phyloP scores from a whole-genome alignment of 2,329 filamentous ascomycete species.

The Fonsecaea erecta region DNA sequence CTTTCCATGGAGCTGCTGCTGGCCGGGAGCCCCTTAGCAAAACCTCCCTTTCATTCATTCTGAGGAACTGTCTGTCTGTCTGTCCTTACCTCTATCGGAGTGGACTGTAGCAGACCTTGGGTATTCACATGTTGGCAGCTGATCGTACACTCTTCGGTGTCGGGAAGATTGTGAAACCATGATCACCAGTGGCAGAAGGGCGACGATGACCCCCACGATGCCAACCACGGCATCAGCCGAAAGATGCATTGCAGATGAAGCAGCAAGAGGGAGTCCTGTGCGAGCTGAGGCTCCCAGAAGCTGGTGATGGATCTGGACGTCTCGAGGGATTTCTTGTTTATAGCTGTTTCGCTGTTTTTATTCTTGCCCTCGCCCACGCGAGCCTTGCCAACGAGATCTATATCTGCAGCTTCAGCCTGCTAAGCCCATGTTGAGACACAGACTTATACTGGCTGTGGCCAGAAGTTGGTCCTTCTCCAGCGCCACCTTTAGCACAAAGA shows the following conservation, averaged over 20 bases:
- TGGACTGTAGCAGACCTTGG: neutral
- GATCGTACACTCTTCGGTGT: neutral
- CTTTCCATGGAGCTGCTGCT: neutral
- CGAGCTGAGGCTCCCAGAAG: neutral
- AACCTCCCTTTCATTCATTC: neutral
- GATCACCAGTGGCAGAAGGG: slow-evolving; percentile 13
- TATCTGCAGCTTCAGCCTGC: neutral
- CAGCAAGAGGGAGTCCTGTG: neutral
- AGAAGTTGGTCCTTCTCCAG: neutral
- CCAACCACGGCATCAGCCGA: slow-evolving; percentile 21
- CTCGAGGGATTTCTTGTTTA: neutral
- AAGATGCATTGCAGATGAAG: slow-evolving; percentile 10
- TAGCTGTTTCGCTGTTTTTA: neutral
- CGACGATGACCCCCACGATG: slow-evolving; percentile 20
- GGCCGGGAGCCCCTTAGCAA: neutral
- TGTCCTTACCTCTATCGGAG: neutral
- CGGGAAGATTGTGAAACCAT: neutral
- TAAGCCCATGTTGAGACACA: neutral
- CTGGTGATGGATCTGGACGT: neutral
- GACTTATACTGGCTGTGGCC: neutral
- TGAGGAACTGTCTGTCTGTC: neutral
- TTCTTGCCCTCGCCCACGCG: neutral
- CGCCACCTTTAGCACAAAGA: neutral
- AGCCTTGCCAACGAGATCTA: neutral
- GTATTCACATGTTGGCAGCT: neutral